Conservation (phyloP, 495 filamentous ascomycete species). For the Annulohypoxylon stygium region DNA sequence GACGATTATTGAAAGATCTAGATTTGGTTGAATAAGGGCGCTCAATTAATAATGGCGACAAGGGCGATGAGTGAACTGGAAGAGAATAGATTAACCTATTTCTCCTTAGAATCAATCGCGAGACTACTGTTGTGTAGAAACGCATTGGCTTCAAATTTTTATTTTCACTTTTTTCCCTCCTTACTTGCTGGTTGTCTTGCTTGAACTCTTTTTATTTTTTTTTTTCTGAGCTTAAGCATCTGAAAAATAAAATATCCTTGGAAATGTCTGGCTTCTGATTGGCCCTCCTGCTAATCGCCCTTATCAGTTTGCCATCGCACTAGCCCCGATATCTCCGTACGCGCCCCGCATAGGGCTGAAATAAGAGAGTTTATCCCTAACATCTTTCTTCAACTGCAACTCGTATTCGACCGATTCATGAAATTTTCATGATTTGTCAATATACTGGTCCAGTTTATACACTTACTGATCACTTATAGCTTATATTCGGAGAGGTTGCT, state of each 20-base stretch:
- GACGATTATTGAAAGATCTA: background rate
- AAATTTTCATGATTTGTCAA: too few relatives aligned
- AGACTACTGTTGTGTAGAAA: background rate
- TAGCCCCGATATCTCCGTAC: background rate
- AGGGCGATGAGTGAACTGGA: background rate
- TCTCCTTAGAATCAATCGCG: constrained; percentile 20
- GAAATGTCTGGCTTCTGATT: background rate
- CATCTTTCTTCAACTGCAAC: background rate
- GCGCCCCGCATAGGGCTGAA: constrained; percentile 3
- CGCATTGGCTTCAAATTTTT: constrained; percentile 22
- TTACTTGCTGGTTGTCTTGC: background rate
- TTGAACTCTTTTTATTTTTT: background rate
- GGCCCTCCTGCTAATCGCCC: background rate
- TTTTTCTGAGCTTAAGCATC: background rate
- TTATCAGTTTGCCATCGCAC: background rate
- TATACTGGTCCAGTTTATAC: too few relatives aligned
- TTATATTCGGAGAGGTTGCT: too few relatives aligned
- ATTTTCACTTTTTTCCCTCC: constrained; percentile 14
- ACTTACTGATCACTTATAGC: too few relatives aligned
- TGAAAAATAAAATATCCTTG: constrained; percentile 2
- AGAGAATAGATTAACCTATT: background rate
- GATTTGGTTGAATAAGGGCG: background rate
- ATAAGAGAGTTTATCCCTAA: background rate
- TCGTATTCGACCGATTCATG: background rate
- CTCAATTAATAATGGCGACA: constrained; percentile 3